Evolutionary conservation across 306 rosid species (phyloP), one percentile per base, ranked within the genome.

Genomic region (Prunus persica): DNA sequence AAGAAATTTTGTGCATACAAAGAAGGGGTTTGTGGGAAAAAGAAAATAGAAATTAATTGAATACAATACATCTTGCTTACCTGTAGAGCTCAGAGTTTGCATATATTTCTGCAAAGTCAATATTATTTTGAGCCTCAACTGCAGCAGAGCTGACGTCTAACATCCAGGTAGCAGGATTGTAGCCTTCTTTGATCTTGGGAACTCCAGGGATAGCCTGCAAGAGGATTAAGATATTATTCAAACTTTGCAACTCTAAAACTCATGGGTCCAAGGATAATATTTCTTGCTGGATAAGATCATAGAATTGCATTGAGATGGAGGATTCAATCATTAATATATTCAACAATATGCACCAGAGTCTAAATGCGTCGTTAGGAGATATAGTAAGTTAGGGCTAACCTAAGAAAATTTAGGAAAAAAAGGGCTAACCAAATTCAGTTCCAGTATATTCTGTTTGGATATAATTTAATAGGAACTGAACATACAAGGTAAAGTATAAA

Each of bases 161-260:
- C 93, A 93, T 91, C 96, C 98, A 93, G 32, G 92, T 79, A 5
- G 96, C 94, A 38, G 98, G 98, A 27, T 93, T 93, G 65, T 86
- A 80, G 60, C 83, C 87, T 10, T 89, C 87, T 78, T 55, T 83
- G 22, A 90, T 90, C 81, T 89, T 86, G 30, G 89, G 71, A 41
- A 87, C 90, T 38, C 93, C 91, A 15, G 84, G 86, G 61, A 90
- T 82, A 18, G 78, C 90, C 96, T 92, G 52, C 75, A 54, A 81
- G 27, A 58, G 9, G 25, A 1, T 56, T 56, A 38, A 0, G 51
- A 60, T 14, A 49, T 67, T 64, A 16, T 16, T 8, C 52, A 57
- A 46, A 16, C 34, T 19, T 3, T 65, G 15, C 16, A 4, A 45
- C 27, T 61, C 10, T 62, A 55, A 58, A 34, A 22, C 68, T 18